These are phyloP conservation scores for Canna indica DNA, from an alignment of 176 grass and related monocot genomes.

Conservation along the genomic window DNA sequence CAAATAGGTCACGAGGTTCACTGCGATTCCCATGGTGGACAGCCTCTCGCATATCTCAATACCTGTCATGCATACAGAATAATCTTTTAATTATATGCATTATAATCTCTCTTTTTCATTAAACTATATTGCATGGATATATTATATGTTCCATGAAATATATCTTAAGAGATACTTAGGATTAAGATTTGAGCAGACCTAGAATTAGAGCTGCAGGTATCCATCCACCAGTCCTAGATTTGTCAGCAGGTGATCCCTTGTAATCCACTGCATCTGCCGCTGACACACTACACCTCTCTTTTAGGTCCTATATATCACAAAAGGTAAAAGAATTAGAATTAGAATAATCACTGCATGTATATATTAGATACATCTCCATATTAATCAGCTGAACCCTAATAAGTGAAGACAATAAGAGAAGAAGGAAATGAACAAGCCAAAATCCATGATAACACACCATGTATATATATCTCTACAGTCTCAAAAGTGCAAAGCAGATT, in stretches of 20 bases:
- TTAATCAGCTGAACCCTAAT: too few species aligned
- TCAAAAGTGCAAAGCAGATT: too few species aligned
- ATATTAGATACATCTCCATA: too few species aligned
- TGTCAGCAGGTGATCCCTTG: conserved; percentile 49
- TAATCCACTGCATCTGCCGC: conserved; percentile 63
- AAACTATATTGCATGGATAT: not conserved
- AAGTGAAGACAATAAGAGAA: too few species aligned
- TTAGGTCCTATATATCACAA: not conserved
- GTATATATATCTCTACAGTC: too few species aligned
- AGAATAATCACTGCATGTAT: not conserved
- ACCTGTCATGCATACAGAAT: conserved; percentile 11
- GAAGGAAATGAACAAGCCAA: too few species aligned
- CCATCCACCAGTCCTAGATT: conserved; percentile 71
- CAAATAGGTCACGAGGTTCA: conserved; percentile 78
- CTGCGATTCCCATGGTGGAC: conserved; percentile 85
- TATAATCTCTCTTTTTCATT: not conserved
- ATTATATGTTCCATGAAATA: not conserved
- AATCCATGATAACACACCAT: too few species aligned
- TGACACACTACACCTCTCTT: not conserved
- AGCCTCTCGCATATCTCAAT: conserved; percentile 85
- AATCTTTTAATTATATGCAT: not conserved
- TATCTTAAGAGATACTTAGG: not conserved
- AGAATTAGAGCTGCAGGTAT: conserved; percentile 47
- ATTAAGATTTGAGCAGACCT: conserved; percentile 36
- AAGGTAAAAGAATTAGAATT: not conserved